phyloP scores from a whole-genome alignment of 768 basidiomycete species.

The Mrakia hoshinonis region DNA sequence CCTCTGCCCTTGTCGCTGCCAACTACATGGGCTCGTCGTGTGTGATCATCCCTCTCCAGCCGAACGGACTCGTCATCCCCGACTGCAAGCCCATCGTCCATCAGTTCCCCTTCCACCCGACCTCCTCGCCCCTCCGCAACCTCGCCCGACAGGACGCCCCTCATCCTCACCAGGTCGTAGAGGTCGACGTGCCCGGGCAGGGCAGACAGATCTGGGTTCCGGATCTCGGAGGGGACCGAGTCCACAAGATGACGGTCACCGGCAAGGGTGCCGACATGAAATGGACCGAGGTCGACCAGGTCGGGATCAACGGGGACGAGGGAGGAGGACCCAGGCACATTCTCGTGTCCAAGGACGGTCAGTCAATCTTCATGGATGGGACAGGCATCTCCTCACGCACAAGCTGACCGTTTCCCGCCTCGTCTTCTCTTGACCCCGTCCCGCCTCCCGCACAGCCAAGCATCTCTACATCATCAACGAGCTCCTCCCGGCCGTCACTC shows the following conservation, averaged over 20 bases:
- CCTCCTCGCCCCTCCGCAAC: slow-evolving; percentile 16
- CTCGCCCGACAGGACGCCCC: slow-evolving; percentile 22
- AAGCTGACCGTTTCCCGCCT: not conserved
- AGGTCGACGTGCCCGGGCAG: slow-evolving; percentile 2
- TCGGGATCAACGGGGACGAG: slow-evolving; percentile 21
- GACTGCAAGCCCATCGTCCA: not conserved
- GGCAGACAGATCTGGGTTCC: slow-evolving; percentile 21
- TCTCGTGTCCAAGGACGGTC: slow-evolving; percentile 18
- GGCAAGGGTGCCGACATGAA: not conserved
- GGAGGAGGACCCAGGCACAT: slow-evolving; percentile 29
- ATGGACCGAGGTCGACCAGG: slow-evolving; percentile 15
- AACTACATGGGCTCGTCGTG: slow-evolving; percentile 17
- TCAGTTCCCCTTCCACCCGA: slow-evolving; percentile 18
- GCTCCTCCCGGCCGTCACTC: slow-evolving; percentile 22
- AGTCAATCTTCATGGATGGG: not conserved
- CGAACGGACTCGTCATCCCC: slow-evolving; percentile 20
- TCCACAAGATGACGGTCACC: slow-evolving; percentile 11
- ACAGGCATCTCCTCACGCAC: not conserved
- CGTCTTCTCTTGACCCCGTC: not conserved
- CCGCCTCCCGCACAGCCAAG: slow-evolving; percentile 1
- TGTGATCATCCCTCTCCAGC: slow-evolving; percentile 18
- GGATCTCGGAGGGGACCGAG: slow-evolving; percentile 22
- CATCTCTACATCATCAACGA: slow-evolving; percentile 29
- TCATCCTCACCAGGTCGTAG: slow-evolving; percentile 28
- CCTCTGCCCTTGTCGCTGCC: slow-evolving; percentile 2